A percentile compares a stretch with the other conserved stretches of the same genome.
Conservation (phyloP, 768 basidiomycete genomes). For the Termitomyces sp. region DNA sequence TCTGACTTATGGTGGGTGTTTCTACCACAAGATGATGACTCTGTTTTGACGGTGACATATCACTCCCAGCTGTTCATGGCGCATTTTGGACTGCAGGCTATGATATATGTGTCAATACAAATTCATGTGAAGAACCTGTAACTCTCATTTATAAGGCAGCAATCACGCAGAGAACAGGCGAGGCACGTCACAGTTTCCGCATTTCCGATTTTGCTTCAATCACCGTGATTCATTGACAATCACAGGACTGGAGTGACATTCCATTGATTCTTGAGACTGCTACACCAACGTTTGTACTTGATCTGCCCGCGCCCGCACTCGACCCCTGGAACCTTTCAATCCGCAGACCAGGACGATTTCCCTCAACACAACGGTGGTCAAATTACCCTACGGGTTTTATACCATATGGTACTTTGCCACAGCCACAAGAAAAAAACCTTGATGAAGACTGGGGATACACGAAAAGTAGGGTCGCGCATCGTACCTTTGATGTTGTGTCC, state of each 20-base stretch:
- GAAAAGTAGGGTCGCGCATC: too few relatives aligned
- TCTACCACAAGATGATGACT: too few relatives aligned
- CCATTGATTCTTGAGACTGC: slow-evolving; percentile 41
- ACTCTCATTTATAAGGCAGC: slow-evolving; percentile 36
- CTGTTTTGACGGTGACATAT: background rate
- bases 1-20: slow-evolving; percentile 34
- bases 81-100: slow-evolving; percentile 31
- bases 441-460: too few relatives aligned
- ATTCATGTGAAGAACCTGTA: slow-evolving; percentile 27
- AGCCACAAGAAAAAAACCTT: too few relatives aligned
- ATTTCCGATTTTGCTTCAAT: background rate
- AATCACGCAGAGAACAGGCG: slow-evolving; percentile 38
- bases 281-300: slow-evolving; percentile 36
- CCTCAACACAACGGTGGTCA: too few relatives aligned
- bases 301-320: slow-evolving; percentile 32
- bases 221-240: background rate
- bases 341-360: too few relatives aligned
- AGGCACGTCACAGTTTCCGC: slow-evolving; percentile 26
- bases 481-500: background rate
- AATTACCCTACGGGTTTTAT: too few relatives aligned
- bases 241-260: slow-evolving; percentile 39
- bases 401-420: too few relatives aligned
- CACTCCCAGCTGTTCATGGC: background rate
- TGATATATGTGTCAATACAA: slow-evolving; percentile 35
- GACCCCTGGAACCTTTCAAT: slow-evolving; percentile 32